A percentile compares a stretch with the other conserved stretches of the same genome.
These are phyloP conservation scores for Gliomastix tumulicola DNA, from an alignment of 2,329 filamentous ascomycete species.

Conservation along the genomic window DNA sequence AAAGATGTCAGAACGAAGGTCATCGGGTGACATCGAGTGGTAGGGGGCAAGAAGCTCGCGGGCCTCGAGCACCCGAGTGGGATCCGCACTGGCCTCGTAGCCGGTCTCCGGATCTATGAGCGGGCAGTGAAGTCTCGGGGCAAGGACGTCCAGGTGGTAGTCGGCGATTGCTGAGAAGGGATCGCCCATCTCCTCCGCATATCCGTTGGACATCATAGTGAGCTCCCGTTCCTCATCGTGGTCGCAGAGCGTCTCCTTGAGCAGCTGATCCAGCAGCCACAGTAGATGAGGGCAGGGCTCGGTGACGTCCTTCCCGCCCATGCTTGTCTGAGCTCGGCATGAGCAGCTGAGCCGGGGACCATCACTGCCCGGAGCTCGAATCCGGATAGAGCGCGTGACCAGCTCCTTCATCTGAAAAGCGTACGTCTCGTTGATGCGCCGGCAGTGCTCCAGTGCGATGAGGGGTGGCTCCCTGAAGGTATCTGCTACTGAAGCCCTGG, in stretches of 20 bases:
- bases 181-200: constrained; percentile 37
- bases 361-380: constrained; percentile 30
- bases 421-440: constrained; percentile 38
- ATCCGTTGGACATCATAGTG: constrained; percentile 33
- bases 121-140: constrained; percentile 43
- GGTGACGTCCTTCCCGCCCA: constrained; percentile 13
- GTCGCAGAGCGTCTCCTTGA: constrained; percentile 36
- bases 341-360: constrained; percentile 37
- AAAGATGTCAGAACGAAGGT: constrained; percentile 41
- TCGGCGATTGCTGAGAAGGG: constrained; percentile 41
- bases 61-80: constrained; percentile 37
- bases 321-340: no score
- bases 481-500: constrained; percentile 30
- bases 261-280: constrained; percentile 47
- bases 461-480: constrained; percentile 39
- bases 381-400: constrained; percentile 43
- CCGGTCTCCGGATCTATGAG: constrained; percentile 21
- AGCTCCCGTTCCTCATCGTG: constrained; percentile 27
- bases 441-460: constrained; percentile 42
- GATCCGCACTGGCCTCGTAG: constrained; percentile 19
- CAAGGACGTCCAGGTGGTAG: constrained; percentile 44
- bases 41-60: constrained; percentile 44
- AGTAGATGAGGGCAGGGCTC: constrained; percentile 43
- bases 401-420: constrained; percentile 50
- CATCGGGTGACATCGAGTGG: constrained; percentile 26